Percentiles rank a stretch among this genome's conserved stretches.
Conservation (phyloP, 139 green algal genomes). For the Closterium sp. region DNA sequence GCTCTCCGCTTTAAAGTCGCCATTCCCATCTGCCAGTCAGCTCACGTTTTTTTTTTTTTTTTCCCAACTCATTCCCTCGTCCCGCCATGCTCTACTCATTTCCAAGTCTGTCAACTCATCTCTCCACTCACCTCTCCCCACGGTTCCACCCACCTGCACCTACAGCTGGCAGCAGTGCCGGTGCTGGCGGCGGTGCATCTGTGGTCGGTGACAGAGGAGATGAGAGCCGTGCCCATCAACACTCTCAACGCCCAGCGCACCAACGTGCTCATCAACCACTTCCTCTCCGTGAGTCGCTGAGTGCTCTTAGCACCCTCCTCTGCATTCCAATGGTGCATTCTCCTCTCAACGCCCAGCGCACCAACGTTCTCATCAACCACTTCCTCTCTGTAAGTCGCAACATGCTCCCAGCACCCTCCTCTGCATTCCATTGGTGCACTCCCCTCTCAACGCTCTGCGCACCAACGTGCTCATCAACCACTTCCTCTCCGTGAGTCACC, state of each 20-base stretch:
- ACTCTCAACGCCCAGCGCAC: slow-evolving; percentile 44
- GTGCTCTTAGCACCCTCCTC: too few species aligned
- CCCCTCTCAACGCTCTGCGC: neutral
- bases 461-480: neutral
- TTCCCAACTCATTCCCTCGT: too few species aligned
- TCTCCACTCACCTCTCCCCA: neutral
- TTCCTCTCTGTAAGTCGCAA: slow-evolving; percentile 20
- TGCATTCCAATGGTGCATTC: too few species aligned
- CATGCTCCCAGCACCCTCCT: too few species aligned
- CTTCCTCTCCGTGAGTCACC: slow-evolving; percentile 8
- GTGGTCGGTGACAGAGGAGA: slow-evolving; percentile 30
- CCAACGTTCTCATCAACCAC: slow-evolving; percentile 18
- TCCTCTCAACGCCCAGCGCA: slow-evolving; percentile 26
- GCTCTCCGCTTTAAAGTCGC: too few species aligned
- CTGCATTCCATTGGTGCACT: too few species aligned
- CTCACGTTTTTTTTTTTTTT: too few species aligned
- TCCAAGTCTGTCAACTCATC: neutral
- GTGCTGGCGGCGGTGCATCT: slow-evolving; percentile 41
- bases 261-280: slow-evolving; percentile 32
- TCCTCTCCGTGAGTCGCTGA: slow-evolving; percentile 24
- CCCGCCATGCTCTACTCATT: too few species aligned
- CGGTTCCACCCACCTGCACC: neutral
- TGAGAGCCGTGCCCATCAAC: slow-evolving; percentile 43
- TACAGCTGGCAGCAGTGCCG: slow-evolving; percentile 25
- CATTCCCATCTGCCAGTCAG: too few species aligned